Conservation (phyloP, 2,329 filamentous ascomycete genomes). For the Aspergillus sp. region DNA sequence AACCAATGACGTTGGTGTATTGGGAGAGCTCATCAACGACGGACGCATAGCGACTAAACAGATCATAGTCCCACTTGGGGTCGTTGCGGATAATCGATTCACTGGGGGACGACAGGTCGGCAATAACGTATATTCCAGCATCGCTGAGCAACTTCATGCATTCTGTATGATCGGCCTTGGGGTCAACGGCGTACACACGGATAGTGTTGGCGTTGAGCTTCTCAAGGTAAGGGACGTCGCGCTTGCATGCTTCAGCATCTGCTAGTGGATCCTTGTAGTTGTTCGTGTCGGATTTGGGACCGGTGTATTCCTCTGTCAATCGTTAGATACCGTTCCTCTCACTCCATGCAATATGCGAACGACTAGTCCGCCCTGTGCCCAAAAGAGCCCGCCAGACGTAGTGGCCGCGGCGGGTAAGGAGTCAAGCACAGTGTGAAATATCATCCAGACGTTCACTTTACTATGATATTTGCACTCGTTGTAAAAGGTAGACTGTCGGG, state of each 20-base stretch:
- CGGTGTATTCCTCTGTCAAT: conserved; percentile 60
- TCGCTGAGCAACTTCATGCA: conserved; percentile 83
- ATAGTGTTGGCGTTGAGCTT: conserved; percentile 86
- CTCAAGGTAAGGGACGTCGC: conserved; percentile 79
- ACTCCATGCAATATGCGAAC: neutral
- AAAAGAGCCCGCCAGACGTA: too few relatives aligned
- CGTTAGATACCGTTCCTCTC: neutral
- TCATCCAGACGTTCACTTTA: too few relatives aligned
- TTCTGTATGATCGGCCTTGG: conserved; percentile 71
- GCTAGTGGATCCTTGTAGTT: conserved; percentile 82
- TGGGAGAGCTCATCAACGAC: conserved; percentile 79
- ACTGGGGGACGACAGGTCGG: conserved; percentile 80
- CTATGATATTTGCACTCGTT: too few relatives aligned
- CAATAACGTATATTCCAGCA: conserved; percentile 90
- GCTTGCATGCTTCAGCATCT: conserved; percentile 70
- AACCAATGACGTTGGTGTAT: conserved; percentile 90
- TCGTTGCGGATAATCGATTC: conserved; percentile 82
- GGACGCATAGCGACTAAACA: conserved; percentile 77
- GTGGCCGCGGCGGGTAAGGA: too few relatives aligned
- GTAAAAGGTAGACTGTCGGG: too few relatives aligned
- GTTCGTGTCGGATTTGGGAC: conserved; percentile 55
- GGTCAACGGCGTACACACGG: conserved; percentile 90
- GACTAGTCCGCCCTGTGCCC: too few relatives aligned
- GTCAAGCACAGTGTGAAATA: too few relatives aligned
- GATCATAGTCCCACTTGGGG: conserved; percentile 75